Percentiles rank a stretch among this genome's conserved stretches.
phyloP scores from a whole-genome alignment of 2,329 filamentous ascomycete genomes.

The Aspergillus transmontanensis region DNA sequence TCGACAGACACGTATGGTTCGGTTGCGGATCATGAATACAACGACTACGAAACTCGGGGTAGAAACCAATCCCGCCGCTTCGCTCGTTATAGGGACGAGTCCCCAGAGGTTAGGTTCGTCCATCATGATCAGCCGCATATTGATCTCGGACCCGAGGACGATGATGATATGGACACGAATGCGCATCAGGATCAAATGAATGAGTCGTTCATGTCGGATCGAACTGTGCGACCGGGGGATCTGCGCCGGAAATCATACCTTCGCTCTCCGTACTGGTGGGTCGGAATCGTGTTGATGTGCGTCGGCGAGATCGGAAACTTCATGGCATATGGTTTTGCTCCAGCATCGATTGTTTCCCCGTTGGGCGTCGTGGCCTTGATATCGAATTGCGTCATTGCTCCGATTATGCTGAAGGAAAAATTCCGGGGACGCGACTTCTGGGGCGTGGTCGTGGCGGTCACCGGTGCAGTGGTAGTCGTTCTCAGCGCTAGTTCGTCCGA shows the following conservation, averaged over 20 bases:
- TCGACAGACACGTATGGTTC: conserved; percentile 48
- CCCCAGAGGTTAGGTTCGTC: conserved; percentile 27
- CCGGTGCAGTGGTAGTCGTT: conserved; percentile 88
- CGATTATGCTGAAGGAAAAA: conserved; percentile 86
- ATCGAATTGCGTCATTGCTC: conserved; percentile 95
- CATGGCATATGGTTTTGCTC: conserved; percentile 94
- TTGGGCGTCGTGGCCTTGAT: conserved; percentile 95
- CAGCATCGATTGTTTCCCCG: conserved; percentile 94
- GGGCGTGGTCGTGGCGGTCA: conserved; percentile 84
- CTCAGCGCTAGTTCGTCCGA: conserved; percentile 87
- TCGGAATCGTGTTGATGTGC: conserved; percentile 88
- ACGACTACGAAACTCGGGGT: conserved; percentile 13
- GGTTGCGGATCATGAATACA: conserved; percentile 25
- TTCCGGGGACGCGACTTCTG: conserved; percentile 84
- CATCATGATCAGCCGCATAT: conserved; percentile 36
- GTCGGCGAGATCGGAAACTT: conserved; percentile 96
- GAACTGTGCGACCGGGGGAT: conserved; percentile 40
- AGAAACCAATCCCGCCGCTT: conserved; percentile 10
- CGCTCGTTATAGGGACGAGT: conserved; percentile 22
- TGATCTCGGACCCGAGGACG: conserved; percentile 18
- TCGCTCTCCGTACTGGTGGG: conserved; percentile 93
- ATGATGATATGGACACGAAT: conserved; percentile 38
- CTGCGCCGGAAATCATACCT: conserved; percentile 72
- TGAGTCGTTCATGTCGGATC: conserved; percentile 43
- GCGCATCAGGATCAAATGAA: conserved; percentile 26